Evolutionary conservation across 192 early-diverging fungal genomes (phyloP).

Genomic region (Gigaspora rosea): DNA sequence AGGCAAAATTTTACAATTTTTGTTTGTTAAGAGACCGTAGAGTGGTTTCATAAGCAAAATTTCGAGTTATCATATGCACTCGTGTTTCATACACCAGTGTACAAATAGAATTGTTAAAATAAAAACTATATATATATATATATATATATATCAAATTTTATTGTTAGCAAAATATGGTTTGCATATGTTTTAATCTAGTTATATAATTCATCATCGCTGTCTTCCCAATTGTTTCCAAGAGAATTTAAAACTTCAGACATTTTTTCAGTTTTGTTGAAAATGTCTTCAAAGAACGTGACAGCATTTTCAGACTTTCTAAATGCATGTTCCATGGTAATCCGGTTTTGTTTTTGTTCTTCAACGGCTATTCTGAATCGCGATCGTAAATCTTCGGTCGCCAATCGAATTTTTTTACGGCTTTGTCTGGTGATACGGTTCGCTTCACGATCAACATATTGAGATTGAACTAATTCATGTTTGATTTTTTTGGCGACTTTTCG

Average conservation of each 20-base stretch:
- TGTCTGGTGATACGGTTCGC: conserved; percentile 66
- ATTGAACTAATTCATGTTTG: conserved; percentile 47
- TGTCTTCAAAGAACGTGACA: conserved; percentile 63
- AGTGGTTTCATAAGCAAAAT: no score
- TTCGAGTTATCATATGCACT: no score
- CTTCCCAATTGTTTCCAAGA: conserved; percentile 6
- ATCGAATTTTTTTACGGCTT: conserved; percentile 63
- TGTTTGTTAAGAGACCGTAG: no score
- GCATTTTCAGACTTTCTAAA: conserved; percentile 66
- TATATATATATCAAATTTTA: no score
- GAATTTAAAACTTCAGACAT: conserved; percentile 38
- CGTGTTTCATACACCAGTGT: no score
- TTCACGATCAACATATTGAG: conserved; percentile 58
- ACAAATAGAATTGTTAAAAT: no score
- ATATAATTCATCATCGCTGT: background rate
- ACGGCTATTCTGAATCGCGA: conserved; percentile 70
- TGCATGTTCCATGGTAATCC: conserved; percentile 57
- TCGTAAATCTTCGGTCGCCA: conserved; percentile 73
- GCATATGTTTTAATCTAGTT: no score
- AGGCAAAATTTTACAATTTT: no score
- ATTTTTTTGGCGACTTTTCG: conserved; percentile 70
- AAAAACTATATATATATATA: no score
- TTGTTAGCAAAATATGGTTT: no score
- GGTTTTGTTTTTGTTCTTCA: conserved; percentile 67
- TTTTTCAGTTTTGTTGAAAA: conserved; percentile 60